Conservation (phyloP, 768 basidiomycete species). For the Boletus sp. region DNA sequence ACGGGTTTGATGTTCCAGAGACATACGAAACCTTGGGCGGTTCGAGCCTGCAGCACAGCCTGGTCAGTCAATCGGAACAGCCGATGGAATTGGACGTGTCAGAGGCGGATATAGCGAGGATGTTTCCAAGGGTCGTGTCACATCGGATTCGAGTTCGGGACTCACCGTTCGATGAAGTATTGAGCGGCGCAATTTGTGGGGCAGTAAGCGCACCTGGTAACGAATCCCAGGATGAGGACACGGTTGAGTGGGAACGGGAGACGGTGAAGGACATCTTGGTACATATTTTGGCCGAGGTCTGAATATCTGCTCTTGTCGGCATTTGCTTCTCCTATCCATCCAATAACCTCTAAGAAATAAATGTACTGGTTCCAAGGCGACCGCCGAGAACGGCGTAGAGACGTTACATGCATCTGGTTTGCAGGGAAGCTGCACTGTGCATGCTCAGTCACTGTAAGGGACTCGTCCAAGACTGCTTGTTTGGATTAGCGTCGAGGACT, state of each 20-base stretch:
- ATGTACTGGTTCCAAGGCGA: neutral
- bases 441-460: too few relatives aligned
- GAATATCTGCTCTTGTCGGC: neutral
- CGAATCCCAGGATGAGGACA: slow-evolving; percentile 14
- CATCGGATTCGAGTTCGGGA: slow-evolving; percentile 72
- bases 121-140: slow-evolving; percentile 69
- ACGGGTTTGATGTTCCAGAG: slow-evolving; percentile 15
- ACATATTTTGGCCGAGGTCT: slow-evolving; percentile 53
- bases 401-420: too few relatives aligned
- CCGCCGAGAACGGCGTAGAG: too few relatives aligned
- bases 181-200: slow-evolving; percentile 61
- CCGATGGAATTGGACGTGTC: slow-evolving; percentile 54
- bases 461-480: neutral
- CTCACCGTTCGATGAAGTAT: slow-evolving; percentile 67
- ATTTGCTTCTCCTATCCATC: neutral
- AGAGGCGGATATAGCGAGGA: slow-evolving; percentile 72
- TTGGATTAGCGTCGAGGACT: neutral
- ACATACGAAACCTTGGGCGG: neutral
- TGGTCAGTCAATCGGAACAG: slow-evolving; percentile 16
- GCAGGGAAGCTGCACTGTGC: too few relatives aligned
- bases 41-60: slow-evolving; percentile 6
- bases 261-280: slow-evolving; percentile 71
- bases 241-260: slow-evolving; percentile 38
- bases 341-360: neutral
- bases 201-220: slow-evolving; percentile 36